A percentile compares a stretch with the other conserved stretches of the same genome.
phyloP scores from a whole-genome alignment of 2,329 filamentous ascomycete genomes.

The Trichoderma arundinaceum region DNA sequence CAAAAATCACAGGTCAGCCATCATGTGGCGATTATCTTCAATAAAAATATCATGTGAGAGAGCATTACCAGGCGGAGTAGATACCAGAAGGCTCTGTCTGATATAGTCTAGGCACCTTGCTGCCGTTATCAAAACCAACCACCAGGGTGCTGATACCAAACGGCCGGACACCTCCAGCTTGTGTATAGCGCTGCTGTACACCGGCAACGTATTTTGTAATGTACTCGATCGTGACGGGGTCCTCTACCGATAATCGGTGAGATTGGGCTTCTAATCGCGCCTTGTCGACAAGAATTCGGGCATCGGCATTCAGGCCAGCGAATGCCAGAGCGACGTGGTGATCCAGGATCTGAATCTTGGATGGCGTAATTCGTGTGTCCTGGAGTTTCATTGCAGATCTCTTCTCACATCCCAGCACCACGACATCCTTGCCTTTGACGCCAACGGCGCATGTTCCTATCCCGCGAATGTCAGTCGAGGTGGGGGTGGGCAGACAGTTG shows the following conservation, averaged over 20 bases:
- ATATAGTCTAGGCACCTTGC: constrained; percentile 86
- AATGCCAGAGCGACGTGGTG: constrained; percentile 97
- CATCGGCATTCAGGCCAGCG: constrained; percentile 95
- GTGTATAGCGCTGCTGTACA: constrained; percentile 98
- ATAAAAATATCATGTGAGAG: not conserved
- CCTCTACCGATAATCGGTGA: constrained; percentile 94
- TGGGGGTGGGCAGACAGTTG: constrained; percentile 21
- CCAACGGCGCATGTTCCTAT: constrained; percentile 95
- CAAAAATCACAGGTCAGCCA: constrained; percentile 24
- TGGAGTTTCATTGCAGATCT: constrained; percentile 99
- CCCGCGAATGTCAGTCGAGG: constrained; percentile 30
- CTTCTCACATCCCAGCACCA: constrained; percentile 98
- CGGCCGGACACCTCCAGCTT: constrained; percentile 97
- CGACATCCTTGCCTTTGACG: constrained; percentile 92
- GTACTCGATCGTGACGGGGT: constrained; percentile 97
- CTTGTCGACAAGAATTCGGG: constrained; percentile 97
- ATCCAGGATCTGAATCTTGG: constrained; percentile 96
- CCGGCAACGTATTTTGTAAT: constrained; percentile 98
- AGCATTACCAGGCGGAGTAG: constrained; percentile 90
- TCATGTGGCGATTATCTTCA: constrained; percentile 26
- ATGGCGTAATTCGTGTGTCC: constrained; percentile 98
- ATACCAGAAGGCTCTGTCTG: constrained; percentile 99
- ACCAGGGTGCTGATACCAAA: constrained; percentile 98
- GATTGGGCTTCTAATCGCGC: constrained; percentile 96
- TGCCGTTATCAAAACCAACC: constrained; percentile 96